phyloP scores from a whole-genome alignment of 2,329 filamentous ascomycete genomes.

The Colletotrichum musicola region DNA sequence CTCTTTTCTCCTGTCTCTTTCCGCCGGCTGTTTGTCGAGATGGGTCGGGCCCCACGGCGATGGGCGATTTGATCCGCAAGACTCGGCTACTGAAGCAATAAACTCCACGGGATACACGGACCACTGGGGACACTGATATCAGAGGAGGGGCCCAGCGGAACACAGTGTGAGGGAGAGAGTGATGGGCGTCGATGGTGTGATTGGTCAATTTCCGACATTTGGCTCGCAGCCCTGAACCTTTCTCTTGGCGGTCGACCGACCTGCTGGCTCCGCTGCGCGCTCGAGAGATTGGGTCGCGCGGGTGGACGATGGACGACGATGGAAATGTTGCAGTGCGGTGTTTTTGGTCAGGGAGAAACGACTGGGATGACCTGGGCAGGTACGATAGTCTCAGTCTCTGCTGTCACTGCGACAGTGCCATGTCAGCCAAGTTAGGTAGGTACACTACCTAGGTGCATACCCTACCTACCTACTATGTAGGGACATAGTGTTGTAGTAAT shows the following conservation, averaged over 20 bases:
- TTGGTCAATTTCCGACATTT: conserved; percentile 31
- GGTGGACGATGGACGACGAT: no score
- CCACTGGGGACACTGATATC: not conserved
- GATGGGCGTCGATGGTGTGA: conserved; percentile 12
- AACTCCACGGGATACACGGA: conserved; percentile 21
- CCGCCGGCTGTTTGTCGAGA: not conserved
- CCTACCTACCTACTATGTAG: no score
- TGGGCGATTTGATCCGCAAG: conserved; percentile 5
- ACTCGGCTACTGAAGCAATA: conserved; percentile 18
- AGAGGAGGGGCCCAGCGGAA: conserved; percentile 13
- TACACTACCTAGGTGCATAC: no score
- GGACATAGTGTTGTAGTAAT: no score
- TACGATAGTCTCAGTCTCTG: no score
- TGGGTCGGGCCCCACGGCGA: conserved; percentile 13
- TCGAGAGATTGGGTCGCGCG: conserved; percentile 1
- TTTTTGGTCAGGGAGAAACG: no score
- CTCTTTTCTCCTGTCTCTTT: not conserved
- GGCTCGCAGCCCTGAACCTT: conserved; percentile 3
- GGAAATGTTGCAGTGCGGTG: no score
- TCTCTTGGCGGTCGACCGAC: conserved; percentile 5
- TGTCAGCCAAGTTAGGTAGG: no score
- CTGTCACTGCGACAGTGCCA: no score
- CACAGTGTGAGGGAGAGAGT: conserved; percentile 4
- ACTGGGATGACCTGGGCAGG: no score
- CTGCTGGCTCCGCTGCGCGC: not conserved